A percentile compares a stretch with the other conserved stretches of the same genome.
phyloP scores from a whole-genome alignment of 768 basidiomycete species.

The Trametes elegans region DNA sequence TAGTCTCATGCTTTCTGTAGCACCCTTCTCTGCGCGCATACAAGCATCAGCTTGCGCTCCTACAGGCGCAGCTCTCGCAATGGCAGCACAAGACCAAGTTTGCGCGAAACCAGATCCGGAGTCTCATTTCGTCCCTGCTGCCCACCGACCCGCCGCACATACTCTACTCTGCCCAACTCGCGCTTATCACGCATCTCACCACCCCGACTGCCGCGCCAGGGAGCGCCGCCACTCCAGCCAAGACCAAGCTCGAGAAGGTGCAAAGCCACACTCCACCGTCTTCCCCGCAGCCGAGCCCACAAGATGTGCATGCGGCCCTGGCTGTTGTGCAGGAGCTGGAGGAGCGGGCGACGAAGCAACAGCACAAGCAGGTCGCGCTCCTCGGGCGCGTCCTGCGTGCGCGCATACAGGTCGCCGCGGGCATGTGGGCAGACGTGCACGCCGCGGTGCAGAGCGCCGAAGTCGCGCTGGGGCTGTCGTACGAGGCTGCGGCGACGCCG shows the following conservation, averaged over 20 bases:
- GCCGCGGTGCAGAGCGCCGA: constrained; percentile 51
- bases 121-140: constrained; percentile 46
- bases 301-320: constrained; percentile 31
- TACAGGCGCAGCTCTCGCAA: constrained; percentile 58
- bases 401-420: constrained; percentile 51
- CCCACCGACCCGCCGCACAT: constrained; percentile 51
- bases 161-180: constrained; percentile 54
- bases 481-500: constrained; percentile 22
- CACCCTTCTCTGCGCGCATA: constrained; percentile 65
- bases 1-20: constrained; percentile 31
- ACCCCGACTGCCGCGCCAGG: constrained; percentile 33
- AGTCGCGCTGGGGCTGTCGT: constrained; percentile 44
- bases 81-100: constrained; percentile 56
- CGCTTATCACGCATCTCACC: constrained; percentile 47
- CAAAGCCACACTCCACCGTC: constrained; percentile 9
- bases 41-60: constrained; percentile 54
- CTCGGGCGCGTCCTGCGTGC: constrained; percentile 57
- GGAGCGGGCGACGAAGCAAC: constrained; percentile 28
- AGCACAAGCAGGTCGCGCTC: constrained; percentile 44
- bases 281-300: constrained; percentile 18
- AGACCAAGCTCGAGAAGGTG: constrained; percentile 1
- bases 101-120: constrained; percentile 56
- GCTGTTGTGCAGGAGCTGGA: constrained; percentile 35
- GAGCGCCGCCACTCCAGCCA: constrained; percentile 9
- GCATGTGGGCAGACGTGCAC: constrained; percentile 51